Base-by-base conservation (phyloP, 2,329 filamentous ascomycete species). In the Ramularia endophylla region DNA sequence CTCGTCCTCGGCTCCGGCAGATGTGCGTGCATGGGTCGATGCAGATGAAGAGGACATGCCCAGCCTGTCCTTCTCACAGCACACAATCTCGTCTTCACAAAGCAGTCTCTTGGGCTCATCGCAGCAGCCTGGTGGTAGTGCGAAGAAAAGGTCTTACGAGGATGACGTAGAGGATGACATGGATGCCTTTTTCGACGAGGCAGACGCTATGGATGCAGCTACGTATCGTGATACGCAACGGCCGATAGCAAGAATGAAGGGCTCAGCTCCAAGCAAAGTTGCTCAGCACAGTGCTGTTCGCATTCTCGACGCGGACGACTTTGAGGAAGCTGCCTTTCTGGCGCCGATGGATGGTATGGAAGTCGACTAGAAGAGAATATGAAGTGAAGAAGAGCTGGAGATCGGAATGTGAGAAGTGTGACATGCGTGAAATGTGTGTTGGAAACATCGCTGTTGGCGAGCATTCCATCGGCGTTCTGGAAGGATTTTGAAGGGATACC, bases 241-340 rank as follows among this genome's bases (percentile, higher is more conserved):
- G 17, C 44, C 39, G 3, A 54, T 58, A 8, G 59, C 54, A 13
- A 51, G 41, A 22, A 54, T 44, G 39, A 61, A 43, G 57, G 60
- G 53, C 51, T 57, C 52, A 41, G 45, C 50, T 43, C 48, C 38
- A n/a, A 19, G 29, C 47, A 58, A 47, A 45, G 53, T 32, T 47
- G 61, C 53, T 60, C 57, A 43, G 50, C 45, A 51, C 55, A 43
- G 30, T 58, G 49, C 46, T 61, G 47, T 64, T 64, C 64, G 52
- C 64, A 50, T 65, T 52, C 34, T 58, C 57, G 43, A 65, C 64
- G 48, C 60, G 60, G 66, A 66, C 30, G 81, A 87, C 58, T 87
- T 87, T 59, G 80, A 75, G 43, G 83, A 87, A 44, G 83, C 83
- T 0, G 71, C 75, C 1, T 87, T 87, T 36, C 43, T 70, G 48